Evolutionary conservation across 495 filamentous ascomycete species (phyloP), one percentile per base, ranked within the genome.

Genomic region (Annulohypoxylon maeteangense): DNA sequence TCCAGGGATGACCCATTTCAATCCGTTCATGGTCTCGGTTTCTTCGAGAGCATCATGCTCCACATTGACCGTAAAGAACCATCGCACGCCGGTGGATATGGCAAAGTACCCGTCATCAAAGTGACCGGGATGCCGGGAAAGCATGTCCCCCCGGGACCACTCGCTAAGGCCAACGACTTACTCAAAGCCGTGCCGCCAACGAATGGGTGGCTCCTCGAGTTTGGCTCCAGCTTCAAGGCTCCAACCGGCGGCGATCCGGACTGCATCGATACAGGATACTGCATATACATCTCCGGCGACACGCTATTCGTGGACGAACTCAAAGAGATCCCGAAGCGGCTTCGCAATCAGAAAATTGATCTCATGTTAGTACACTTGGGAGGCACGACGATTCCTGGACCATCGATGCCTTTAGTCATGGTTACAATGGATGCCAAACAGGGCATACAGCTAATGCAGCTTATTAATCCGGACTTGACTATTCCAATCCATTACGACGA

Each of bases 401-500:
- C 88, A 0, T 70, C 78, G 0, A 44, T 87, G 70, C 87, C 87
- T 27, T 74, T 90, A 58, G 57, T 91, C 7, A 91, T 90, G 88
- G 85, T 91, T n/a, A 91, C 88, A 0, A 92, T 92, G 91, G 90
- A 92, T 68, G 90, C 84, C 8, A 78, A 80, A 75, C 86, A 90
- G 77, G 89, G 90, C 0, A 70, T 91, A 5, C 70, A 88, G 79
- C 76, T 91, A 62, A 86, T 92, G 75, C 74, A 80, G 67, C 53
- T 91, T 38, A 79, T 92, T 1, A 78, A 88, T 12, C 87, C 90
- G 44, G 87, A 91, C 34, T 62, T 91, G 44, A 90, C 87, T 36
- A 86, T 92, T n/a, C 90, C 89, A 32, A 84, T 91, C 18, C 90
- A 92, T 74, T 90, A 85, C 76, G 89, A 92, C 70, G 90, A 91